Conservation (phyloP, 164 flowering plant genomes). For the Stephania yunnanensis region DNA sequence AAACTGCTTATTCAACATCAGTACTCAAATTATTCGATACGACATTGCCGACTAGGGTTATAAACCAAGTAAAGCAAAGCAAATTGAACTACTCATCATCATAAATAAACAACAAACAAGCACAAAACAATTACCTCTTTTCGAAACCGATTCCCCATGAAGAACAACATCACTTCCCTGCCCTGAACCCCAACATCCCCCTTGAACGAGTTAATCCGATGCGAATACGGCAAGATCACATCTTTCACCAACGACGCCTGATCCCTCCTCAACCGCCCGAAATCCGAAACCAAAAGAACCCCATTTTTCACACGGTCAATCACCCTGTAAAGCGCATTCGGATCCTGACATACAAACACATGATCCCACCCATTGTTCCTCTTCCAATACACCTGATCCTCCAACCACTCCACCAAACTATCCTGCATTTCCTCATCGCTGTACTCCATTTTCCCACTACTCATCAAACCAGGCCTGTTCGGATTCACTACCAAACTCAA, state of each 20-base stretch:
- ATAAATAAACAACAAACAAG: neutral
- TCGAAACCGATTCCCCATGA: slow-evolving; percentile 91
- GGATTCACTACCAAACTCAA: slow-evolving; percentile 85
- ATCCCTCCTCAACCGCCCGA: slow-evolving; percentile 68
- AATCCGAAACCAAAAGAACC: slow-evolving; percentile 77
- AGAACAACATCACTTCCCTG: slow-evolving; percentile 68
- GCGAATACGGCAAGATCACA: slow-evolving; percentile 83
- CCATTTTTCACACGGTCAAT: slow-evolving; percentile 73
- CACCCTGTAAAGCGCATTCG: slow-evolving; percentile 77
- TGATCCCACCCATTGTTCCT: slow-evolving; percentile 90
- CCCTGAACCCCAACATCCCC: slow-evolving; percentile 62
- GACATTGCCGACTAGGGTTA: neutral
- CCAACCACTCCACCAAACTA: slow-evolving; percentile 74
- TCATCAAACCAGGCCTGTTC: slow-evolving; percentile 28
- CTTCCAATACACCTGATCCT: slow-evolving; percentile 67
- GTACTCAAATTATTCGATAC: neutral
- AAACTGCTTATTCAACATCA: neutral
- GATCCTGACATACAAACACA: slow-evolving; percentile 87
- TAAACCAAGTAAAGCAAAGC: too few relatives aligned
- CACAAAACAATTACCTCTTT: slow-evolving; percentile 58
- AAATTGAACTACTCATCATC: too few relatives aligned
- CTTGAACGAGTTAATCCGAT: slow-evolving; percentile 58
- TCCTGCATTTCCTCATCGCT: slow-evolving; percentile 89
- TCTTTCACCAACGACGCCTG: slow-evolving; percentile 91
- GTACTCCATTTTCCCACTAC: slow-evolving; percentile 24